Evolutionary conservation across 441 rosid species (phyloP).

Genomic region (Populus hybrid): DNA sequence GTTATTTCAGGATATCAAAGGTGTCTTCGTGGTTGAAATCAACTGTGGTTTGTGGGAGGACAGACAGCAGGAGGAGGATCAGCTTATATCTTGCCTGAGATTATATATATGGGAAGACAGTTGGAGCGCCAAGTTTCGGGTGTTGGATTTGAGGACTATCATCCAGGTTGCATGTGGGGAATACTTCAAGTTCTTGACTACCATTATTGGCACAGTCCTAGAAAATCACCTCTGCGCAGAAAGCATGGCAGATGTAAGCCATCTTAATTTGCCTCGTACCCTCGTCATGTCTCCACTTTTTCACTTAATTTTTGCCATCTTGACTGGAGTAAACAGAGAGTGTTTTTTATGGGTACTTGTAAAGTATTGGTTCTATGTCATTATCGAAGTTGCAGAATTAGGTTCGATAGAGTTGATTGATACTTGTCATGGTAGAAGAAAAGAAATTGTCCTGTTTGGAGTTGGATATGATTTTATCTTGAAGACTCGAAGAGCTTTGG

Average conservation of each 20-base stretch:
- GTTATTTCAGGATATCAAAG: slow-evolving; percentile 14
- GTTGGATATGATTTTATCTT: neutral
- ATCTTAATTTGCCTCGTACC: slow-evolving; percentile 9
- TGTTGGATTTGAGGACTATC: slow-evolving; percentile 31
- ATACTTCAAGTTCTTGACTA: slow-evolving; percentile 56
- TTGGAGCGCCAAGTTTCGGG: slow-evolving; percentile 28
- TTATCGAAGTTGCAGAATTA: neutral
- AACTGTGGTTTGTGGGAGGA: neutral
- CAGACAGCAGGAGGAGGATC: slow-evolving; percentile 1
- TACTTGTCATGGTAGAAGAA: neutral
- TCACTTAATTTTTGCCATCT: neutral
- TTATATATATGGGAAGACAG: slow-evolving; percentile 27
- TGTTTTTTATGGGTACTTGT: neutral
- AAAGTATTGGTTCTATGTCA: neutral
- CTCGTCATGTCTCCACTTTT: slow-evolving; percentile 6
- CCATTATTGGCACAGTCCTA: slow-evolving; percentile 41
- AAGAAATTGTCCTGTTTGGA: neutral
- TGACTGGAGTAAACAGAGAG: neutral
- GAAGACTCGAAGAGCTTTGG: neutral
- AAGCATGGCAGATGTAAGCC: slow-evolving; percentile 44
- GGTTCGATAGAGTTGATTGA: neutral
- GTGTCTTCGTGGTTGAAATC: slow-evolving; percentile 1
- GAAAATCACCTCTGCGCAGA: slow-evolving; percentile 30
- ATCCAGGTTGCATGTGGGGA: slow-evolving; percentile 54
- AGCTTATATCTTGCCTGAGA: slow-evolving; percentile 12